Conservation (phyloP, 495 filamentous ascomycete species). For the Durotheca rogersii region DNA sequence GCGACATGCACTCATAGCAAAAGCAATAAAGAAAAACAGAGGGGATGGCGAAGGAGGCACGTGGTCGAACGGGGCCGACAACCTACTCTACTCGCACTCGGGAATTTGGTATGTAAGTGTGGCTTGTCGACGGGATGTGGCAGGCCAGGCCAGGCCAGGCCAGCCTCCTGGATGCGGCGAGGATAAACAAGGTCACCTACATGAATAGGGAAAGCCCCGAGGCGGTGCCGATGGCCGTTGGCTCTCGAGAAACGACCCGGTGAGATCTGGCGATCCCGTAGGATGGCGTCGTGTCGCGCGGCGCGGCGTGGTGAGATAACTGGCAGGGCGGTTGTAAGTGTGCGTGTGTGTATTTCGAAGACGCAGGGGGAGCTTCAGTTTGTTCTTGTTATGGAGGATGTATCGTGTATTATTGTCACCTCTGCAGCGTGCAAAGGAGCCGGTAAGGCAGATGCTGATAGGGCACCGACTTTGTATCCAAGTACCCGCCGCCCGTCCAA, state of each 20-base stretch:
- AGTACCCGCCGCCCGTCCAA: no score
- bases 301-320: not conserved
- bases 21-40: not conserved
- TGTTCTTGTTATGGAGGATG: conserved; percentile 2
- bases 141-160: conserved; percentile 12
- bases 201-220: not conserved
- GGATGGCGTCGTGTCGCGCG: no score
- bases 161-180: conserved; percentile 10
- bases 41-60: not conserved
- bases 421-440: no score
- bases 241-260: not conserved
- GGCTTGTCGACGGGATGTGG: no score
- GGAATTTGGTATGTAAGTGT: no score
- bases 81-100: no score
- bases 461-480: no score
- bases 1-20: not conserved
- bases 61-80: not conserved
- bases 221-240: not conserved
- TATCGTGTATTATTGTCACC: no score
- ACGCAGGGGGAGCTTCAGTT: conserved; percentile 14
- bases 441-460: no score
- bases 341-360: conserved; percentile 2
- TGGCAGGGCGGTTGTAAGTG: not conserved
- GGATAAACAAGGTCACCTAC: not conserved
- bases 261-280: conserved; percentile 4